These are phyloP conservation scores for Cladophialophora chaetospira DNA, from an alignment of 2,329 filamentous ascomycete genomes.

Conservation along the genomic window DNA sequence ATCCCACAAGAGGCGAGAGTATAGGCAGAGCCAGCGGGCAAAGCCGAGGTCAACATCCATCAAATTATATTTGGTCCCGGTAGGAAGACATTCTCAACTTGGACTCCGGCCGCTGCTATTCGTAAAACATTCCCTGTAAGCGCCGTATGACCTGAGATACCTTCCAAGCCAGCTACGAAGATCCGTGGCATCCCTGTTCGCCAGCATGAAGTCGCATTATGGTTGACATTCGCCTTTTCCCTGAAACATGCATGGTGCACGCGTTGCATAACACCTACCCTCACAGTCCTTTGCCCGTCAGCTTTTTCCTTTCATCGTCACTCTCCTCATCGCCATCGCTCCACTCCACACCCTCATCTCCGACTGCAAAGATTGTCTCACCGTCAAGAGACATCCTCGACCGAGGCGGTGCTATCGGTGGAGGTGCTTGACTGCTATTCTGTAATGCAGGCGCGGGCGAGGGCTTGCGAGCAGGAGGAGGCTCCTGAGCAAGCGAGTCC, in stretches of 20 bases:
- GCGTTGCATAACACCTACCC: not conserved
- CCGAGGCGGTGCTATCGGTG: conserved; percentile 38
- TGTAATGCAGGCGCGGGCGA: conserved; percentile 19
- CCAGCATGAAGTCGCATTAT: no score
- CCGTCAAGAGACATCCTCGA: conserved; percentile 71
- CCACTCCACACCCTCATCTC: conserved; percentile 81
- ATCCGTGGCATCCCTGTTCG: no score
- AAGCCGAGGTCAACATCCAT: no score
- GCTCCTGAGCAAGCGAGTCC: conserved; percentile 23
- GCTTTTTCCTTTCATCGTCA: conserved; percentile 55
- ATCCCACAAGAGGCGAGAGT: no score
- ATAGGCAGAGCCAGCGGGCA: no score
- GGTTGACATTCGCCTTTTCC: no score
- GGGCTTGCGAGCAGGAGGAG: conserved; percentile 10
- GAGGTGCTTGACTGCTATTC: conserved; percentile 18
- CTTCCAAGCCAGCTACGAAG: no score
- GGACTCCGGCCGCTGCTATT: not conserved
- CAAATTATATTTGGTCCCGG: no score
- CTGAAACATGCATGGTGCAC: no score
- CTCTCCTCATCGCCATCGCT: conserved; percentile 69
- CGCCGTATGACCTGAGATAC: no score
- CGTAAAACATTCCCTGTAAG: not conserved
- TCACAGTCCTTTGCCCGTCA: conserved; percentile 47
- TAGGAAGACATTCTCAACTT: not conserved
- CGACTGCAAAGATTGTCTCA: conserved; percentile 94